These are phyloP conservation scores for Pythium insidiosum DNA, from an alignment of 352 stramenopile species.

Conservation along the genomic window DNA sequence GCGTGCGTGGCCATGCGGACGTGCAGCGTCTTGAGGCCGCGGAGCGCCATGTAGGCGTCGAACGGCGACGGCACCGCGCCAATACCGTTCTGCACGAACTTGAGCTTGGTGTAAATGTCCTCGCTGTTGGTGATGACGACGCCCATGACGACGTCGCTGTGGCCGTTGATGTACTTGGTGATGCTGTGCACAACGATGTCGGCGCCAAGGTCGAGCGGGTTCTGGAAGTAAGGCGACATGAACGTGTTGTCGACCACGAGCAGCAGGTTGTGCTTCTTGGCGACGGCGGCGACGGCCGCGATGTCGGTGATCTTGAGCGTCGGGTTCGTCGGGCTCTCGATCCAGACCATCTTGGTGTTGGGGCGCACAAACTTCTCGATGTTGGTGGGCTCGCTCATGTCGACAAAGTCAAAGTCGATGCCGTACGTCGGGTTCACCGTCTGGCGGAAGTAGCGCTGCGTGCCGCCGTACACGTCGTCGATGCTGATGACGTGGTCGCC, in stretches of 20 bases:
- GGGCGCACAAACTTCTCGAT: constrained; percentile 78
- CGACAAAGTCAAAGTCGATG: constrained; percentile 92
- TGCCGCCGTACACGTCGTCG: constrained; percentile 94
- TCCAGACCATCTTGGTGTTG: constrained; percentile 93
- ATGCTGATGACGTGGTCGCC: constrained; percentile 95
- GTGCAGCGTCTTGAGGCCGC: constrained; percentile 93
- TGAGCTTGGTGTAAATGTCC: constrained; percentile 91
- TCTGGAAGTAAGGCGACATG: constrained; percentile 90
- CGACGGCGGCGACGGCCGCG: constrained; percentile 82
- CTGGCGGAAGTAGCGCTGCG: constrained; percentile 91
- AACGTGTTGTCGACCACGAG: constrained; percentile 94
- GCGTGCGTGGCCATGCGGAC: constrained; percentile 92
- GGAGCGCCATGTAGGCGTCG: constrained; percentile 91
- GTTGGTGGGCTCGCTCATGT: constrained; percentile 83
- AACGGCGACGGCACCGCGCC: constrained; percentile 90
- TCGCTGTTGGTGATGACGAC: constrained; percentile 89
- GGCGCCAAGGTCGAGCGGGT: constrained; percentile 86
- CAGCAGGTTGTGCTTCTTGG: constrained; percentile 84
- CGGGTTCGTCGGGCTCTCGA: constrained; percentile 92
- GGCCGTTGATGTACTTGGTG: constrained; percentile 96
- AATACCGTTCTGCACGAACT: constrained; percentile 92
- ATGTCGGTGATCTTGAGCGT: constrained; percentile 95
- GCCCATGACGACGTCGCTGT: constrained; percentile 92
- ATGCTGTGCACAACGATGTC: constrained; percentile 92
- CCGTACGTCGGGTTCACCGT: constrained; percentile 87